These are phyloP conservation scores for Acanthamoeba castellanii DNA, from an alignment of 208 protist genomes.

Conservation along the genomic window DNA sequence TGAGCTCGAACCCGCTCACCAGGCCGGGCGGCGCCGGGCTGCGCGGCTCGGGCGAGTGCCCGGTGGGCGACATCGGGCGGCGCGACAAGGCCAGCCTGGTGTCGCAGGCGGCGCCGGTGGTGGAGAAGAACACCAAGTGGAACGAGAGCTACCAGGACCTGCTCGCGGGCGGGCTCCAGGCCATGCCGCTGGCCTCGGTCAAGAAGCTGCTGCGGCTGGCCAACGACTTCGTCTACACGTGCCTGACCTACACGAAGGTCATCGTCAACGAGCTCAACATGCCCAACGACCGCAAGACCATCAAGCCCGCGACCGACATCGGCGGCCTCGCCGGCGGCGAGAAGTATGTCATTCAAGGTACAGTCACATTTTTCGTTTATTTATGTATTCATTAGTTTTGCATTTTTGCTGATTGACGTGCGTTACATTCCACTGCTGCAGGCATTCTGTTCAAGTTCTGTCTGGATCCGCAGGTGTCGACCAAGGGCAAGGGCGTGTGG, in stretches of 20 bases:
- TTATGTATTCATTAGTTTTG: no score
- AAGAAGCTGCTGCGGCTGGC: conserved; percentile 11
- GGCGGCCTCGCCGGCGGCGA: conserved; percentile 45
- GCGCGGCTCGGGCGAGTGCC: background rate
- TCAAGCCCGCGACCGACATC: conserved; percentile 23
- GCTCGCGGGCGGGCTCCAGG: background rate
- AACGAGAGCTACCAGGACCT: conserved; percentile 4
- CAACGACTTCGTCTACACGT: conserved; percentile 45
- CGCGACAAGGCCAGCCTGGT: background rate
- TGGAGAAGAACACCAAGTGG: conserved; percentile 41
- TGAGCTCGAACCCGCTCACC: background rate
- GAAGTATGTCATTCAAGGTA: conserved; percentile 57
- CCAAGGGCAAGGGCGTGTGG: background rate
- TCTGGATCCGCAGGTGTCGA: background rate
- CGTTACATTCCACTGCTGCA: no score
- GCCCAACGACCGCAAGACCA: conserved; percentile 43
- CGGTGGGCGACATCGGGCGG: conserved; percentile 3
- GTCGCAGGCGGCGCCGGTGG: background rate
- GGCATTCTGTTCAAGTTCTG: no score
- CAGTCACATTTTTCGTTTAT: no score
- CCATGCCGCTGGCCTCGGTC: background rate
- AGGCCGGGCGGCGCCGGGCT: background rate
- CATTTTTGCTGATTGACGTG: background rate
- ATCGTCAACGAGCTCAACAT: conserved; percentile 6
- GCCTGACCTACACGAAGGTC: conserved; percentile 11